Base-by-base conservation (phyloP, 2,329 filamentous ascomycete species). In the Corniculantispora saksenae region DNA sequence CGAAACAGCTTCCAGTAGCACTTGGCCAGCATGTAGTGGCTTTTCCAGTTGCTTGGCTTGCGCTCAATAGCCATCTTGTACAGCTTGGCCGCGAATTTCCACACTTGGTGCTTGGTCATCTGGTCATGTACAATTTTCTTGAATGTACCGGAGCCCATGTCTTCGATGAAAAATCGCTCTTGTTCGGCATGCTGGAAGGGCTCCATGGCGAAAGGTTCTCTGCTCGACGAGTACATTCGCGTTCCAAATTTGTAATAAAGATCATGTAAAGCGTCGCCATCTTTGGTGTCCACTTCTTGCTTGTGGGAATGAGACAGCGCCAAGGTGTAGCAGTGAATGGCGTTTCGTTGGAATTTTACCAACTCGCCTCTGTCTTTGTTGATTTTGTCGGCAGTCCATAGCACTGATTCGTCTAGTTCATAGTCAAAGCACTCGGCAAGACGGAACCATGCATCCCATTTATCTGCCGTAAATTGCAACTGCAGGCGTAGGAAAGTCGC, bases 361-460 rank as follows among this genome's bases (percentile, higher is more conserved):
- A 97, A 78, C 65, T 96, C 92, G 4, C 82, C 80, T 63, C 91
- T 88, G 71, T 91, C 90, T 74, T 91, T 94, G 77, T 97, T 97
- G 78, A 97, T 89, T 77, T 96, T 97, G 70, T 97, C 93, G 1
- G 93, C 91, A 23, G 90, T 91, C 93, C 93, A 97, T 6, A 94
- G 86, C 6, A 96, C 91, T 8, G 89, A 87, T 75, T 97, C 93
- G 68, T 97, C 93, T 17, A 97, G 81, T 71, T 96, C 93, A 59
- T 92, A 90, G 76, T 97, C 93, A 72, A 93, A 94, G 57, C 91
- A 92, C 75, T 97, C 93, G 0, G 90, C 93, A 27, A 97, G 84
- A 15, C 92, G 87, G 75, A 94, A 95, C 93, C 93, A 97, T 0
- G 91, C 91, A 74, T 97, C 91, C 93, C 93, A 97, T 64, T 89